Percentiles rank a stretch among this genome's conserved stretches.
phyloP scores from a whole-genome alignment of 148 eudicot genomes.

The Vaccinium vitisidaea region DNA sequence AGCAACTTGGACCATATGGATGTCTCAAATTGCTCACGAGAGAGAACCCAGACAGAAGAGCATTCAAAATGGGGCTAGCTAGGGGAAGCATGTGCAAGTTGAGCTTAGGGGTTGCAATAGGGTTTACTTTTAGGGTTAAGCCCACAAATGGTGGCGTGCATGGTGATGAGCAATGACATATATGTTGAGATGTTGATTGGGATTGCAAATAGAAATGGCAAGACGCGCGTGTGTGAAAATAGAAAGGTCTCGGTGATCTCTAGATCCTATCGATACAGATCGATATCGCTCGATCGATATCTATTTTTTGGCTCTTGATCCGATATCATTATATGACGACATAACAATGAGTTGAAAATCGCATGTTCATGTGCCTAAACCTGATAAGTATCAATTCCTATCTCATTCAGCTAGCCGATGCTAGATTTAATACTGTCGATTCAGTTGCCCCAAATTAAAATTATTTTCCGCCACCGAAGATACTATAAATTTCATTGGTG shows the following conservation, averaged over 20 bases:
- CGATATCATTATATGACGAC: not conserved
- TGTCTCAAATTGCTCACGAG: not conserved
- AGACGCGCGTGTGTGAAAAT: not conserved
- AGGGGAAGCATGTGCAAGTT: not conserved
- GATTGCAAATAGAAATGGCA: not conserved
- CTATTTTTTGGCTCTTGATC: not conserved
- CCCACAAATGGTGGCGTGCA: constrained; percentile 10
- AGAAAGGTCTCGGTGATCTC: not conserved
- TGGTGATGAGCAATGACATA: not conserved
- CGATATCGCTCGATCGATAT: not conserved
- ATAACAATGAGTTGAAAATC: not conserved
- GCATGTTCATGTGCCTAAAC: not conserved
- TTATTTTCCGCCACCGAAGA: not conserved
- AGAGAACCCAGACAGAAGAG: not conserved
- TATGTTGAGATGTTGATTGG: not conserved
- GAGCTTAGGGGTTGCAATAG: not conserved
- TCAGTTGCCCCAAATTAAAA: not conserved
- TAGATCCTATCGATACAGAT: not conserved
- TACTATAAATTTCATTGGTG: not conserved
- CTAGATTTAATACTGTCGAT: not conserved
- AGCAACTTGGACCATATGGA: not conserved
- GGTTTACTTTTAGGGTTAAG: not conserved
- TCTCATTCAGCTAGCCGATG: not conserved
- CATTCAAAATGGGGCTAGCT: constrained; percentile 1
- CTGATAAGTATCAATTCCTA: not conserved